These are phyloP conservation scores for Albatrellus ellisii DNA, from an alignment of 768 basidiomycete species.

Conservation along the genomic window DNA sequence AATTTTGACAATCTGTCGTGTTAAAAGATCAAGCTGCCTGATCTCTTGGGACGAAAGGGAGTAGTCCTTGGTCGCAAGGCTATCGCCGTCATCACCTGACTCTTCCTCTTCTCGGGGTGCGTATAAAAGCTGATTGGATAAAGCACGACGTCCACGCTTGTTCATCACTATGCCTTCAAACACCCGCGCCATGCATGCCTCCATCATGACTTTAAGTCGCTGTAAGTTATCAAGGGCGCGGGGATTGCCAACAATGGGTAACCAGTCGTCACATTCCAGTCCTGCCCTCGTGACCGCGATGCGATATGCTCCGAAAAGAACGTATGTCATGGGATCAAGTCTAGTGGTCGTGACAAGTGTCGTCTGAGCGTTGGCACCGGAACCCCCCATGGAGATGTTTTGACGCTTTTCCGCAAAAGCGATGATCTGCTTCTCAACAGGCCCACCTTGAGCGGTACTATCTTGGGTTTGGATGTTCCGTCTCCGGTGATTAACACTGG, in stretches of 20 bases:
- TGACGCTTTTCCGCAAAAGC: conserved; percentile 78
- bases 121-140: conserved; percentile 19
- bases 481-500: conserved; percentile 74
- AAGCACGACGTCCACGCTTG: conserved; percentile 25
- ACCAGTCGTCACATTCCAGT: conserved; percentile 82
- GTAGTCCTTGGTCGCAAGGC: conserved; percentile 26
- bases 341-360: conserved; percentile 73
- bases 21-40: conserved; percentile 62
- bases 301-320: conserved; percentile 82
- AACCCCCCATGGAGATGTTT: conserved; percentile 41
- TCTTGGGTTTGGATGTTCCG: conserved; percentile 26
- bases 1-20: conserved; percentile 60
- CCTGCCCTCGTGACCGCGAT: conserved; percentile 58
- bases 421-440: conserved; percentile 57
- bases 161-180: conserved; percentile 66
- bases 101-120: conserved; percentile 39
- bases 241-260: conserved; percentile 66
- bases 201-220: conserved; percentile 65
- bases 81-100: conserved; percentile 42
- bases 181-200: conserved; percentile 76
- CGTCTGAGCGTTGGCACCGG: conserved; percentile 28
- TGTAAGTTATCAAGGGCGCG: conserved; percentile 75
- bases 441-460: conserved; percentile 16
- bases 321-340: conserved; percentile 78
- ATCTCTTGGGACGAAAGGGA: conserved; percentile 58